Conservation (phyloP, 345 rosid genomes). For the Sonneratia alba region DNA sequence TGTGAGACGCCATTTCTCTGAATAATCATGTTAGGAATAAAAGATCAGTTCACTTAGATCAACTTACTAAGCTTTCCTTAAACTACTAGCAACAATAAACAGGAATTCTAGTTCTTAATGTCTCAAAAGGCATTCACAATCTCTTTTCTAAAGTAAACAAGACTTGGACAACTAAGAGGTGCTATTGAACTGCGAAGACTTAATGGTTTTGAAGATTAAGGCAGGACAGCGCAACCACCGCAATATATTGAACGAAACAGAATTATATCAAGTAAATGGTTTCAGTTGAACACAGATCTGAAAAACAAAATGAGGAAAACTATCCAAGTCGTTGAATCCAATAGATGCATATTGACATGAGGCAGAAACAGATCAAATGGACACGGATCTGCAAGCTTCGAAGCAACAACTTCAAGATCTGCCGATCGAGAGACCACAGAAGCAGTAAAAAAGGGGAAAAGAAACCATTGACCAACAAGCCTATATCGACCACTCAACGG, state of each 20-base stretch:
- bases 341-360: not conserved
- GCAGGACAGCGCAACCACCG: not conserved
- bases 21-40: not conserved
- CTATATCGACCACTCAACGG: not conserved
- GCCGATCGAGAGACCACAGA: not conserved
- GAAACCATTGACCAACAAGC: not conserved
- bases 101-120: not conserved
- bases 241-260: not conserved
- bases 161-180: not conserved
- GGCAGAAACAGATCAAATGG: not conserved
- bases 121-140: not conserved
- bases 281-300: not conserved
- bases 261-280: not conserved
- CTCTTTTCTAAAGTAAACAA: not conserved
- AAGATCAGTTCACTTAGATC: not conserved
- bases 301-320: no score
- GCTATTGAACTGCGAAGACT: not conserved
- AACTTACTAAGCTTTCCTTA: not conserved
- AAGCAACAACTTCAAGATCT: slow-evolving; percentile 4
- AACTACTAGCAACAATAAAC: not conserved
- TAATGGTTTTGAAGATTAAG: not conserved
- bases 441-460: not conserved
- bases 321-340: not conserved
- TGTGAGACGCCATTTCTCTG: slow-evolving; percentile 83
- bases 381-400: slow-evolving; percentile 1